These are phyloP conservation scores for Pinus taeda DNA, from an alignment of 75 land plant species.

Conservation along the genomic window DNA sequence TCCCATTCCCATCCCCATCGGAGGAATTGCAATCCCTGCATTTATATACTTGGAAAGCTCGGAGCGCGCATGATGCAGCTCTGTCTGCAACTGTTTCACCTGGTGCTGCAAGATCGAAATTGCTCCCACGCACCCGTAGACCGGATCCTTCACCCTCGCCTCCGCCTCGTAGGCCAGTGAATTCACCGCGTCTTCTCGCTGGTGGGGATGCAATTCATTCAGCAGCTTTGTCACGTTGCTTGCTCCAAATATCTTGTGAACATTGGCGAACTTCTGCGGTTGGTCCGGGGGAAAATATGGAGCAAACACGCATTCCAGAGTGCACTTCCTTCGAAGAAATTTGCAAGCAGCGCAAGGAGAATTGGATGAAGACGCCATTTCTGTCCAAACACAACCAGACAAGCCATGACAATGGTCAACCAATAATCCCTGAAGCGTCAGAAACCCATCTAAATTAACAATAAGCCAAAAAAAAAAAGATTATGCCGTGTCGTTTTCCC, in stretches of 20 bases:
- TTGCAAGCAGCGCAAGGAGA: conserved; percentile 91
- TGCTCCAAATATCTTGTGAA: conserved; percentile 63
- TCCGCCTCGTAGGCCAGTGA: conserved; percentile 68
- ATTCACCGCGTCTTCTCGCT: conserved; percentile 56
- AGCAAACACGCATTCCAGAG: conserved; percentile 71
- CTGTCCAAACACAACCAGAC: neutral
- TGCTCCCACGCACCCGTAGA: conserved; percentile 66
- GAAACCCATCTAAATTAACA: neutral
- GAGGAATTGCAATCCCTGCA: conserved; percentile 10
- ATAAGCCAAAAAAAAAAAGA: neutral
- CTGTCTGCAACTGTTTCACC: conserved; percentile 53
- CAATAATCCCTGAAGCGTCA: neutral
- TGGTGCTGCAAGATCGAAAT: conserved; percentile 51
- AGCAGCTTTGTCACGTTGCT: conserved; percentile 68
- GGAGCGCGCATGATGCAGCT: conserved; percentile 55
- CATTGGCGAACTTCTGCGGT: conserved; percentile 58
- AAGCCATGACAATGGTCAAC: neutral
- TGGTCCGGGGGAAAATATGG: conserved; percentile 86
- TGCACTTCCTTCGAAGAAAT: conserved; percentile 65
- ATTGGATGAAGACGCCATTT: conserved; percentile 29
- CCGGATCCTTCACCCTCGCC: conserved; percentile 60
- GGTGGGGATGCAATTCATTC: conserved; percentile 49
- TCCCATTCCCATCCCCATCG: neutral
- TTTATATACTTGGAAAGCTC: conserved; percentile 31
- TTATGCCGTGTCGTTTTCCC: neutral